Evolutionary conservation across 768 basidiomycete species (phyloP).

Genomic region (Suillus subalutaceus): DNA sequence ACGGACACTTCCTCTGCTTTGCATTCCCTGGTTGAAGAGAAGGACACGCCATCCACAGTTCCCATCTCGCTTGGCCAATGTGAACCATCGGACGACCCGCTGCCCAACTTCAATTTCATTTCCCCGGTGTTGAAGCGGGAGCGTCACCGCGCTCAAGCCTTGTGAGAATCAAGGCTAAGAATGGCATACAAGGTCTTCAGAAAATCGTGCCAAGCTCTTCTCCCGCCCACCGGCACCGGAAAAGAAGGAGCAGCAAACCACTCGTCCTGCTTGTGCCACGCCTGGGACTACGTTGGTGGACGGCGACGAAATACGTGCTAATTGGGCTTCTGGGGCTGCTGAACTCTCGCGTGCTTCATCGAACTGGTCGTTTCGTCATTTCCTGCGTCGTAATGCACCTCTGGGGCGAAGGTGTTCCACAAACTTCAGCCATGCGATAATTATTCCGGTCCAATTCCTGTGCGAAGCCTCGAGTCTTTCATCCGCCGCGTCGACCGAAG

Average conservation of each 20-base stretch:
- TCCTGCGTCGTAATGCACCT: not conserved
- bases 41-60: not conserved
- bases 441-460: not conserved
- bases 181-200: not conserved
- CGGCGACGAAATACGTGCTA: not conserved
- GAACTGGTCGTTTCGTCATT: not conserved
- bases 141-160: slow-evolving; percentile 3
- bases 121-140: slow-evolving; percentile 4
- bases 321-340: not conserved
- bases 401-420: not conserved
- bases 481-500: not conserved
- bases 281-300: not conserved
- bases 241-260: not conserved
- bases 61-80: slow-evolving; percentile 3
- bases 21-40: not conserved
- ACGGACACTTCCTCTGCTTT: slow-evolving; percentile 6
- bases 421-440: not conserved
- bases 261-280: not conserved
- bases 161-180: slow-evolving; percentile 2
- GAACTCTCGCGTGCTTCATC: not conserved
- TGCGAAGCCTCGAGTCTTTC: slow-evolving; percentile 1
- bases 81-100: slow-evolving; percentile 11
- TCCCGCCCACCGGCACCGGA: not conserved
- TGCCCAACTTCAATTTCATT: slow-evolving; percentile 10
- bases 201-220: not conserved